Evolutionary conservation across 106 monocot species (phyloP), one percentile per base, ranked within the genome.

Genomic region (Acanthochlamys bracteata): DNA sequence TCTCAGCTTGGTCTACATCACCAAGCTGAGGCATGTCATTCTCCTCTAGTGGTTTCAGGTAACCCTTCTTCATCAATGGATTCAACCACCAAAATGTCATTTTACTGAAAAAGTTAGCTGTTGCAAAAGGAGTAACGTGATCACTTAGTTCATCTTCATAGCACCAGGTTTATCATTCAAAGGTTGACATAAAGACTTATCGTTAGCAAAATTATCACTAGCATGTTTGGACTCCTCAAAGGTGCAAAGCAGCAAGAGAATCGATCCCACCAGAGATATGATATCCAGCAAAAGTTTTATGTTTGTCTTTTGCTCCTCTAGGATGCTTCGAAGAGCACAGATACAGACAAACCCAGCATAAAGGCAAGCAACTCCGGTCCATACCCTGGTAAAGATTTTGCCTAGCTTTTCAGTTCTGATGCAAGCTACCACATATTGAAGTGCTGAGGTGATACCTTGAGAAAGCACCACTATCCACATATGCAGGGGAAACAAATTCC

Each of bases 21-120:
- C 65, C 72, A 16, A 95, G 25, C 4, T 41, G 43, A 12, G 90
- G 94, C 25, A 95, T 78, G 42, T 95, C 94, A 21, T 66, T 67
- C 20, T 90, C 84, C 26, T 82, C 83, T 1, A 95, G 58, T 1
- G 86, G 69, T 61, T 84, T 95, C 39, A 80, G 52, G 22, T 64
- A 77, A 7, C 94, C 94, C 54, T 79, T 70, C 60, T 66, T 71
- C 60, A 95, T 82, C 64, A 94, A 62, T 74, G 85, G 67, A 49
- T 87, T 89, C 60, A 95, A 40, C 94, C 94, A 95, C 76, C 84
- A 82, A 39, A 95, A 90, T 24, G 89, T 63, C 69, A 90, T 69
- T 66, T 60, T 82, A 51, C 79, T 81, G 15, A 89, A 41, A 39
- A 90, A 60, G 16, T 90, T 86, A 43, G 90, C 86, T 25, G 13